Conservation (phyloP, 2,329 filamentous ascomycete species). For the Thermochaetoides dissita region DNA sequence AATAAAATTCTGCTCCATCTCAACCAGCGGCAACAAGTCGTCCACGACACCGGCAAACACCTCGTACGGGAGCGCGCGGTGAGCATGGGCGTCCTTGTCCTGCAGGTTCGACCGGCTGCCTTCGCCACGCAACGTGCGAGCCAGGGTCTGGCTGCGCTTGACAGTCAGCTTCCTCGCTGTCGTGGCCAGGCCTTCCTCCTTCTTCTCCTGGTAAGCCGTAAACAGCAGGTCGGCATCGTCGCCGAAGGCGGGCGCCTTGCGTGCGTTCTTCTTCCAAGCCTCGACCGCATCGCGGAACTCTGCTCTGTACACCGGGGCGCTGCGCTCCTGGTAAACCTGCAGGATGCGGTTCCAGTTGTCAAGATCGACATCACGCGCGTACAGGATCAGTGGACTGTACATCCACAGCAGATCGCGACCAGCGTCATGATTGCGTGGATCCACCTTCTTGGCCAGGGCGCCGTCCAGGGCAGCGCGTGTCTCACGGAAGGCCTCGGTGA, state of each 20-base stretch:
- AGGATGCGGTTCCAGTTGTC: constrained; percentile 70
- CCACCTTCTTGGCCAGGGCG: constrained; percentile 51
- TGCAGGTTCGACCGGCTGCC: constrained; percentile 32
- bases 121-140: constrained; percentile 57
- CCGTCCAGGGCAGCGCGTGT: constrained; percentile 51
- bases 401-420: constrained; percentile 69
- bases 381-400: constrained; percentile 77
- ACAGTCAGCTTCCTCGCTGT: constrained; percentile 84
- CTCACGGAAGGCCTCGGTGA: constrained; percentile 60
- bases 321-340: constrained; percentile 65
- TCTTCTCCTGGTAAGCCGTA: constrained; percentile 71
- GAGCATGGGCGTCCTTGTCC: constrained; percentile 42
- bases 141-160: constrained; percentile 80
- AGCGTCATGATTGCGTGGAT: constrained; percentile 54
- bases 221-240: constrained; percentile 82
- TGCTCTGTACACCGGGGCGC: constrained; percentile 62
- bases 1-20: constrained; percentile 92
- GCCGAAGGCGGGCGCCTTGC: constrained; percentile 46
- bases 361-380: constrained; percentile 70
- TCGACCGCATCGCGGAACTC: constrained; percentile 67
- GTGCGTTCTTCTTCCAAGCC: constrained; percentile 67
- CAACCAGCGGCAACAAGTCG: constrained; percentile 68
- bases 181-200: constrained; percentile 56
- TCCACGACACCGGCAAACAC: constrained; percentile 68
- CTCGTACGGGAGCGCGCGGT: constrained; percentile 61